A percentile compares a stretch with the other conserved stretches of the same genome.
Evolutionary conservation across 345 rosid species (phyloP).

Genomic region (Citrus glauca): DNA sequence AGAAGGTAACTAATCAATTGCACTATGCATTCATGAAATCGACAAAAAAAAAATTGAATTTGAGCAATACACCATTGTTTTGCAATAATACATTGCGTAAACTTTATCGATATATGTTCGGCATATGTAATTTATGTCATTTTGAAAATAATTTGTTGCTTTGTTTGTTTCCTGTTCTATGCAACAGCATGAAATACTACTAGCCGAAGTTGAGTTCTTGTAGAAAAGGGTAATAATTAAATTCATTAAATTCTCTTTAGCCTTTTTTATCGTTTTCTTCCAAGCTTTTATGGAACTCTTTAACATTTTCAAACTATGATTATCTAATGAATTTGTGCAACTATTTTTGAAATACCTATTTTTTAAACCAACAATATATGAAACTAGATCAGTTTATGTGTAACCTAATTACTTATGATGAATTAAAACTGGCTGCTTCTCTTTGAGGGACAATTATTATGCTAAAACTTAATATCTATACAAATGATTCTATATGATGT

Average conservation of each 20-base stretch:
- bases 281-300: background rate
- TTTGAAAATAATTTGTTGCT: background rate
- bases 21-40: too few species aligned
- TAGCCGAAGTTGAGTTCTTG: constrained; percentile 78
- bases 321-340: too few species aligned
- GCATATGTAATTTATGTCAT: too few species aligned
- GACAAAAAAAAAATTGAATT: too few species aligned
- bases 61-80: too few species aligned
- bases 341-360: constrained; percentile 10
- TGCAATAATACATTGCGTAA: too few species aligned
- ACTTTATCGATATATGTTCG: background rate
- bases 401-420: background rate
- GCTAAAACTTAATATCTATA: background rate
- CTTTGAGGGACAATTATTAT: background rate
- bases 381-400: background rate
- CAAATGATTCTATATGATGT: background rate
- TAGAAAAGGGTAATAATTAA: constrained; percentile 66
- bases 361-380: background rate
- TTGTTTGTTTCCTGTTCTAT: background rate
- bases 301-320: background rate
- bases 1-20: constrained; percentile 54
- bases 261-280: background rate
- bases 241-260: background rate
- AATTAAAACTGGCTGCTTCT: background rate
- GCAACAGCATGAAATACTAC: constrained; percentile 84